phyloP scores from a whole-genome alignment of 305 asterid species.

The Fraxinus albicans region DNA sequence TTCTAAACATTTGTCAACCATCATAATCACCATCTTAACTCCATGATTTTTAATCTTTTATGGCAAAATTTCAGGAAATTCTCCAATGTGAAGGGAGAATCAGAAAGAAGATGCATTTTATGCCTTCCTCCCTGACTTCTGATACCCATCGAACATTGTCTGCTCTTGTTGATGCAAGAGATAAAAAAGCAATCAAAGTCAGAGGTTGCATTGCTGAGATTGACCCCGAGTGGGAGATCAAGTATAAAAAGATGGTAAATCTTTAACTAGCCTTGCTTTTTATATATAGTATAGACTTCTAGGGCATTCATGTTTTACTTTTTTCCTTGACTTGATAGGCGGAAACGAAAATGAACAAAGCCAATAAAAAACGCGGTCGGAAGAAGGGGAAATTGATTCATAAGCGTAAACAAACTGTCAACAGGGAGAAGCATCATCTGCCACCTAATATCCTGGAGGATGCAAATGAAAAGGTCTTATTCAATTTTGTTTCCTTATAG shows the following conservation, averaged over 20 bases:
- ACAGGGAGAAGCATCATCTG: conserved; percentile 55
- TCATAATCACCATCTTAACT: neutral
- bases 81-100: conserved; percentile 65
- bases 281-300: neutral
- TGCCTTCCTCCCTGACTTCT: conserved; percentile 67
- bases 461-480: conserved; percentile 42
- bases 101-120: conserved; percentile 52
- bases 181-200: conserved; percentile 53
- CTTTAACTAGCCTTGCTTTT: neutral
- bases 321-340: conserved; percentile 28
- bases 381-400: conserved; percentile 60
- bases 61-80: conserved; percentile 44
- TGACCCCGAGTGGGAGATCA: conserved; percentile 62
- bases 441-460: conserved; percentile 55
- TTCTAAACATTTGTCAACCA: neutral
- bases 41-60: neutral
- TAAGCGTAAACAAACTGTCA: conserved; percentile 45
- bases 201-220: conserved; percentile 48
- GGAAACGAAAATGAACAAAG: conserved; percentile 48
- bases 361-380: conserved; percentile 44
- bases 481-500: neutral
- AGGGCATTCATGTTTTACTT: conserved; percentile 4
- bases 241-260: conserved; percentile 48
- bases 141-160: conserved; percentile 57
- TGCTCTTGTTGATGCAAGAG: conserved; percentile 60